A percentile compares a stretch with the other conserved stretches of the same genome.
phyloP scores from a whole-genome alignment of 2,329 filamentous ascomycete species.

The Pseudogymnoascus sp. region DNA sequence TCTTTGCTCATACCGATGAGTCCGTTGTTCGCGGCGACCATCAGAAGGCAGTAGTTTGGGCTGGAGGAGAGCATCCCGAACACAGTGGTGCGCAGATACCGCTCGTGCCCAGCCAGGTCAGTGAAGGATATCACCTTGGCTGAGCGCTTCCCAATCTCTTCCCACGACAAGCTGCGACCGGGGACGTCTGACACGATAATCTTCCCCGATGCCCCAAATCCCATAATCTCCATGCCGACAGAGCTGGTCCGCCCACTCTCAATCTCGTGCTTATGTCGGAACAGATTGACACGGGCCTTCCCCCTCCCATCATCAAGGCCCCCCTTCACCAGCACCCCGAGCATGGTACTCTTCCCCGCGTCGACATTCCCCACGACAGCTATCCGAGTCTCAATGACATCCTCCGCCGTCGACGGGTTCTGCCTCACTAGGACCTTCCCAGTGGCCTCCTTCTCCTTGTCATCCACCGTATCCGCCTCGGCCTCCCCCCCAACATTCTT shows the following conservation, averaged over 20 bases:
- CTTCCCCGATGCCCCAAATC: constrained; percentile 80
- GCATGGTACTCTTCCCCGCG: constrained; percentile 91
- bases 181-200: constrained; percentile 75
- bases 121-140: constrained; percentile 97
- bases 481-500: constrained; percentile 75
- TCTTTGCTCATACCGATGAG: constrained; percentile 98
- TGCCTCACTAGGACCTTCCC: constrained; percentile 84
- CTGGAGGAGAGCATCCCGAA: constrained; percentile 91
- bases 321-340: constrained; percentile 92
- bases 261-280: constrained; percentile 95
- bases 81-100: constrained; percentile 90
- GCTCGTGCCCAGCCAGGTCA: constrained; percentile 90
- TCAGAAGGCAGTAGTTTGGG: constrained; percentile 93
- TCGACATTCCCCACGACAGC: constrained; percentile 97
- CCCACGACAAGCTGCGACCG: constrained; percentile 86
- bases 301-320: constrained; percentile 91
- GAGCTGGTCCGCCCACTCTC: constrained; percentile 93
- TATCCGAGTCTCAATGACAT: constrained; percentile 91
- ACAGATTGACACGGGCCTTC: constrained; percentile 88
- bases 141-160: constrained; percentile 90
- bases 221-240: constrained; percentile 98
- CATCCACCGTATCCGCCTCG: constrained; percentile 57
- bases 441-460: constrained; percentile 65
- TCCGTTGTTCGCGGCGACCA: constrained; percentile 98
- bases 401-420: constrained; percentile 64